phyloP scores from a whole-genome alignment of 768 basidiomycete species.

The Termitomyces titanicus region DNA sequence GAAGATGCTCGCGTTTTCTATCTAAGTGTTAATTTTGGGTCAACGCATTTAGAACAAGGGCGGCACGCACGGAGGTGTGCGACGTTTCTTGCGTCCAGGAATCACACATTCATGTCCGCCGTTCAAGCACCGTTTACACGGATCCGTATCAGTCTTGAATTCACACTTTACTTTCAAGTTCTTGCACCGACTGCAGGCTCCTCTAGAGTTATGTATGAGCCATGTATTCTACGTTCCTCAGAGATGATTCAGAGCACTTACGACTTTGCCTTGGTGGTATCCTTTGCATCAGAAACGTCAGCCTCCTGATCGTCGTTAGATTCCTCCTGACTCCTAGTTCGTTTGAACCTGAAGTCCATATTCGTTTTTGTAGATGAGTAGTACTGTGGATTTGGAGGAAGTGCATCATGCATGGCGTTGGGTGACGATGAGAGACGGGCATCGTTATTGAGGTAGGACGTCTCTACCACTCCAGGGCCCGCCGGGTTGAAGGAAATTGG shows the following conservation, averaged over 20 bases:
- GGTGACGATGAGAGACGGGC: slow-evolving; percentile 19
- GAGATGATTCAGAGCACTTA: slow-evolving; percentile 23
- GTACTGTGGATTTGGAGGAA: slow-evolving; percentile 22
- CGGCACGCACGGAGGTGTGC: slow-evolving; percentile 66
- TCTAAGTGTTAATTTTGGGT: background rate
- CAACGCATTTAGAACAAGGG: background rate
- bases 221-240: background rate
- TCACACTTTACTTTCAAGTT: slow-evolving; percentile 70
- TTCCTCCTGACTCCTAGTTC: slow-evolving; percentile 32
- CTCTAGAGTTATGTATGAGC: slow-evolving; percentile 21
- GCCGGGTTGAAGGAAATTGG: slow-evolving; percentile 9
- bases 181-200: slow-evolving; percentile 75
- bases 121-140: slow-evolving; percentile 70
- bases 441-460: slow-evolving; percentile 1
- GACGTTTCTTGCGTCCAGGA: slow-evolving; percentile 81
- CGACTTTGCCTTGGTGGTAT: slow-evolving; percentile 41
- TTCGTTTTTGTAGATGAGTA: slow-evolving; percentile 12
- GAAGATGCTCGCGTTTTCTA: slow-evolving; percentile 79
- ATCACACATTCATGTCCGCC: slow-evolving; percentile 73
- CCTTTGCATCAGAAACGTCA: slow-evolving; percentile 31
- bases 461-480: slow-evolving; percentile 5
- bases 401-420: slow-evolving; percentile 22
- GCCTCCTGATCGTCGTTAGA: slow-evolving; percentile 30
- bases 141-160: slow-evolving; percentile 66
- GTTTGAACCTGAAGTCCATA: slow-evolving; percentile 29